A percentile compares a stretch with the other conserved stretches of the same genome.
phyloP scores from a whole-genome alignment of 1,139 yeast genomes.

The Yamadazyma blattariae region DNA sequence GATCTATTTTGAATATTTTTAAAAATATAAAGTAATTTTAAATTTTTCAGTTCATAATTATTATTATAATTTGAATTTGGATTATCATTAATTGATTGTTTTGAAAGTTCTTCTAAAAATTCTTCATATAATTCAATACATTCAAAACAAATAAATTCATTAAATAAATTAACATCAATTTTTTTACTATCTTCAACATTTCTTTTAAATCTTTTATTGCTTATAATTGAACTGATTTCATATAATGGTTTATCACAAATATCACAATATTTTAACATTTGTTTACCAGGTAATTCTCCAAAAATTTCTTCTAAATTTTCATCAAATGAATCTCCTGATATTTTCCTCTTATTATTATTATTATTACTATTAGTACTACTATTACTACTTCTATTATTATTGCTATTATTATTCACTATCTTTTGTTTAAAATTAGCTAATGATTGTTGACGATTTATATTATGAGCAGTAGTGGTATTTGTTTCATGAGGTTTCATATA shows the following conservation, averaged over 20 bases:
- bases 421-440: constrained; percentile 37
- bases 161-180: constrained; percentile 19
- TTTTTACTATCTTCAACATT: constrained; percentile 2
- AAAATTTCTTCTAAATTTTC: constrained; percentile 40
- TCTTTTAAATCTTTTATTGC: constrained; percentile 17
- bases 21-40: constrained; percentile 23
- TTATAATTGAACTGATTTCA: constrained; percentile 52
- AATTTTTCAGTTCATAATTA: constrained; percentile 11
- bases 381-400: neutral
- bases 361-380: too few species aligned
- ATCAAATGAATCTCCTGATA: constrained; percentile 11
- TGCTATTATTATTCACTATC: neutral
- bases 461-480: constrained; percentile 5
- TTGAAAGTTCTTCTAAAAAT: constrained; percentile 36
- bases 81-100: too few species aligned
- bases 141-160: constrained; percentile 62
- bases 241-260: constrained; percentile 66
- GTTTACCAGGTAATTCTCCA: constrained; percentile 40
- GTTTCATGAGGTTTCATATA: constrained; percentile 28
- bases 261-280: constrained; percentile 50
- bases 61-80: neutral
- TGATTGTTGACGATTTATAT: constrained; percentile 29
- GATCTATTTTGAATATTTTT: constrained; percentile 21
- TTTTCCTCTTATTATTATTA: constrained; percentile 8
- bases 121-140: constrained; percentile 60